phyloP scores from a whole-genome alignment of 139 green algal genomes.

The Chlorella sp. region DNA sequence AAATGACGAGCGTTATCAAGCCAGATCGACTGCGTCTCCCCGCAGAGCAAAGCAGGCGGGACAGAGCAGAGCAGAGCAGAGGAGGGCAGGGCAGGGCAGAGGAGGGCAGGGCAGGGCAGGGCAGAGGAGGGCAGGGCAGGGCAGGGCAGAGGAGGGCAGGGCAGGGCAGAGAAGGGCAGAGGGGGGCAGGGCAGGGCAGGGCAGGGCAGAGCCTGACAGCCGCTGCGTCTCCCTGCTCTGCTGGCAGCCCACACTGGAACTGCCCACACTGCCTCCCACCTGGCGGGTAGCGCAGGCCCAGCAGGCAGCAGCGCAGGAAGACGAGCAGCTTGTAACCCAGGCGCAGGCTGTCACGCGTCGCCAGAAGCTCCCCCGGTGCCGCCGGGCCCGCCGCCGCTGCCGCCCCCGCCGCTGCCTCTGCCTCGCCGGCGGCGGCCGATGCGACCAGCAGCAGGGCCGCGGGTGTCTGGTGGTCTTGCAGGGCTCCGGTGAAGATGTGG shows the following conservation, averaged over 20 bases:
- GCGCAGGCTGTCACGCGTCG: slow-evolving; percentile 1
- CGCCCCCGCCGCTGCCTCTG: not conserved
- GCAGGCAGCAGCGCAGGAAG: slow-evolving; percentile 69
- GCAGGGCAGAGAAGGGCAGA: no score
- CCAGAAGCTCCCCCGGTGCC: slow-evolving; percentile 2
- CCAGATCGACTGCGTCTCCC: not conserved
- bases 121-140: not conserved
- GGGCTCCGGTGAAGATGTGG: slow-evolving; percentile 76
- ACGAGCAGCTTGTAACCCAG: slow-evolving; percentile 75
- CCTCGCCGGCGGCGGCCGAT: slow-evolving; percentile 33
- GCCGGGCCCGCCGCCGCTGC: not conserved
- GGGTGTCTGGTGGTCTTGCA: slow-evolving; percentile 86
- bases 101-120: no score
- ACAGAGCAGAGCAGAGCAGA: no score
- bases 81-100: no score
- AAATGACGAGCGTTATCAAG: not conserved
- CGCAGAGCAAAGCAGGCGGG: not conserved
- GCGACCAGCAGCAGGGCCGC: slow-evolving; percentile 78
- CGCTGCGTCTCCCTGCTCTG: not conserved
- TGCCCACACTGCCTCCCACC: not conserved
- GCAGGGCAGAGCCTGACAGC: no score
- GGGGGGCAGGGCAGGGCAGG: no score
- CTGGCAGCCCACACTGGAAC: not conserved
- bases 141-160: no score
- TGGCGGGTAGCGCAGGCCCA: slow-evolving; percentile 56